Percentiles rank a stretch among this genome's conserved stretches.
Evolutionary conservation across 768 basidiomycete species (phyloP).

Genomic region (Pleurotus sapidus): DNA sequence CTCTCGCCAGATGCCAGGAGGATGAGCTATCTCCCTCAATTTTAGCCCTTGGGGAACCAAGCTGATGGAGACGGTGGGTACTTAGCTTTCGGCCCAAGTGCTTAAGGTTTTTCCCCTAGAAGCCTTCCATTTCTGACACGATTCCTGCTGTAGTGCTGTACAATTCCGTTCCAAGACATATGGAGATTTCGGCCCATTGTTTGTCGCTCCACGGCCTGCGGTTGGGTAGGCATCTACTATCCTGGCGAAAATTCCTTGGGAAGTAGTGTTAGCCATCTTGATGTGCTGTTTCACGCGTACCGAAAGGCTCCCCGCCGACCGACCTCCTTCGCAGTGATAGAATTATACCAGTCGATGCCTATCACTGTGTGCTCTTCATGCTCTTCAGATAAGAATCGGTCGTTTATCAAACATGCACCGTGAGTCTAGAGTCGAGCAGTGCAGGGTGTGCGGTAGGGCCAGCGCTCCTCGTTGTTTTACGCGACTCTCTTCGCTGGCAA

Average conservation of each 20-base stretch:
- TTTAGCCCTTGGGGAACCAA: not conserved
- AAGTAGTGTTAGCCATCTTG: not conserved
- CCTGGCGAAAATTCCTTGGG: not conserved
- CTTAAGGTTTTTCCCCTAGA: not conserved
- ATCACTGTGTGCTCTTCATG: not conserved
- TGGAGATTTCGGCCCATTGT: not conserved
- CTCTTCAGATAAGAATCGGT: not conserved
- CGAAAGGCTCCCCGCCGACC: too few species aligned
- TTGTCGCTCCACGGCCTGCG: not conserved
- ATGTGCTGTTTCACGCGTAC: too few species aligned
- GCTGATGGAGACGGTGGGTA: not conserved
- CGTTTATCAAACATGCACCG: not conserved
- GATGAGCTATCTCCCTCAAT: too few species aligned
- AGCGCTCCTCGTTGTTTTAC: too few species aligned
- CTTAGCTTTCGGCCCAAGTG: not conserved
- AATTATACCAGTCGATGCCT: not conserved
- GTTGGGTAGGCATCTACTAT: not conserved
- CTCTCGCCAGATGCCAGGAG: too few species aligned
- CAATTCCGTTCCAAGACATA: not conserved
- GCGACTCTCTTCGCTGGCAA: not conserved
- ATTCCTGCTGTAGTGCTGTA: not conserved
- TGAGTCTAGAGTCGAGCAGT: not conserved
- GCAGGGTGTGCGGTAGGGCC: not conserved
- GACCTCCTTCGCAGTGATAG: not conserved
- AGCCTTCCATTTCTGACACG: not conserved